These are phyloP conservation scores for Sapria himalayana DNA, from an alignment of 345 rosid genomes.

Conservation along the genomic window DNA sequence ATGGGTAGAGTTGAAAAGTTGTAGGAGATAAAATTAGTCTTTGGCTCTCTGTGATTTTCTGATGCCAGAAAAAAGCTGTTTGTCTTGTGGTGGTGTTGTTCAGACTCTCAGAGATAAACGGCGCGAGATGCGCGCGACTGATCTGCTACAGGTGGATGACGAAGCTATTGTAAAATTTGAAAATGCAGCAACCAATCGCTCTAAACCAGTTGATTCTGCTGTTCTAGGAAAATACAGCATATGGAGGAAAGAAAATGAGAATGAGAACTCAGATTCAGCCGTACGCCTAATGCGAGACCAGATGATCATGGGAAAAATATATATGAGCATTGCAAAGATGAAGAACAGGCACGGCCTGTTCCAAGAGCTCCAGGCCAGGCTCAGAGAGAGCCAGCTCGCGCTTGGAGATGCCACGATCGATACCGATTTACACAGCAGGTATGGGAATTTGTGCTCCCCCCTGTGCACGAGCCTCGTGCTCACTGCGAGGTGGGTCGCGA, in stretches of 20 bases:
- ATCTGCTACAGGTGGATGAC: slow-evolving; percentile 45
- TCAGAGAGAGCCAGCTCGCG: slow-evolving; percentile 74
- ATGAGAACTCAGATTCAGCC: slow-evolving; percentile 68
- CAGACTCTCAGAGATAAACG: slow-evolving; percentile 85
- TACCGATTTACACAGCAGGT: slow-evolving; percentile 76
- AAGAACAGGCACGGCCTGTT: slow-evolving; percentile 47
- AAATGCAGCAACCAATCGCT: slow-evolving; percentile 83
- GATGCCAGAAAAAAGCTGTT: too few relatives aligned
- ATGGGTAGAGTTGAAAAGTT: background rate
- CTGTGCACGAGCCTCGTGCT: too few relatives aligned
- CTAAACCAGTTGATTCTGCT: slow-evolving; percentile 87
- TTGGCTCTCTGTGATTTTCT: slow-evolving; percentile 1
- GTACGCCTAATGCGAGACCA: slow-evolving; percentile 87
- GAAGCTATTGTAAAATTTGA: slow-evolving; percentile 63
- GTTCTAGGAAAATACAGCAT: slow-evolving; percentile 85
- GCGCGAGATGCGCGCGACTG: slow-evolving; percentile 60
- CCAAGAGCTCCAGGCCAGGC: slow-evolving; percentile 52
- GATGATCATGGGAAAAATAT: slow-evolving; percentile 89
- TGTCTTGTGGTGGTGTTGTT: slow-evolving; percentile 8
- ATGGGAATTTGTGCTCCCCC: slow-evolving; percentile 5
- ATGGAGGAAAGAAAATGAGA: slow-evolving; percentile 90
- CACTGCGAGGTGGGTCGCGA: too few relatives aligned
- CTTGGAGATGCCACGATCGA: slow-evolving; percentile 58
- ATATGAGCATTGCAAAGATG: slow-evolving; percentile 53
- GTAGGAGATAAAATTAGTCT: background rate